phyloP scores from a whole-genome alignment of 345 rosid species.

The Brassica napus region DNA sequence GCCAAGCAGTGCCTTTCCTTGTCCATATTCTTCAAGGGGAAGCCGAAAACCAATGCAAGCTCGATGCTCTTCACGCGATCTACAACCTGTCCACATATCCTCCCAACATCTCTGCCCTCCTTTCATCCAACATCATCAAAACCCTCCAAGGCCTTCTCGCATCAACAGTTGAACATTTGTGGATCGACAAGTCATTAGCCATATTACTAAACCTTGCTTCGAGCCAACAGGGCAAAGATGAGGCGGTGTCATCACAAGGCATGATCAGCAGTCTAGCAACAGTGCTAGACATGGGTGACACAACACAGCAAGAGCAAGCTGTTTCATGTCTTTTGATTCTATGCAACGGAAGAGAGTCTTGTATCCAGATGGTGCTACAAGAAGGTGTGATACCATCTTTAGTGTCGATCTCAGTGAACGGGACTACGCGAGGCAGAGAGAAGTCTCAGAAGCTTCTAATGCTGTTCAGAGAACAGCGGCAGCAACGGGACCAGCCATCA shows the following conservation, averaged over 20 bases:
- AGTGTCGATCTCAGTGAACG: slow-evolving; percentile 92
- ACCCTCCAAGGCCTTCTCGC: slow-evolving; percentile 67
- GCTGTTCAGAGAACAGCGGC: slow-evolving; percentile 91
- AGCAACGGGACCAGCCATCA: slow-evolving; percentile 60
- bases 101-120: slow-evolving; percentile 62
- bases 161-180: slow-evolving; percentile 51
- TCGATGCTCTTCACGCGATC: slow-evolving; percentile 92
- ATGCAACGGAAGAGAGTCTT: slow-evolving; percentile 72
- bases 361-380: slow-evolving; percentile 83
- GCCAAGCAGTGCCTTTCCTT: slow-evolving; percentile 77
- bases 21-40: slow-evolving; percentile 58
- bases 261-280: slow-evolving; percentile 70
- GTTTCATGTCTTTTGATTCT: slow-evolving; percentile 68
- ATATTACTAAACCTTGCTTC: slow-evolving; percentile 74
- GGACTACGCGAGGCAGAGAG: slow-evolving; percentile 78
- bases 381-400: slow-evolving; percentile 97
- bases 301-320: slow-evolving; percentile 82
- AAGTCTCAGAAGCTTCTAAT: slow-evolving; percentile 87
- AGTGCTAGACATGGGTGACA: slow-evolving; percentile 66
- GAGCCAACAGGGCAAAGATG: slow-evolving; percentile 63
- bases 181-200: slow-evolving; percentile 81
- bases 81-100: slow-evolving; percentile 72
- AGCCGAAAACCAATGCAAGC: slow-evolving; percentile 70
- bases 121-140: slow-evolving; percentile 69
- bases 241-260: slow-evolving; percentile 59